Conservation (phyloP, 2,329 filamentous ascomycete genomes). For the Fusarium miscanthi region DNA sequence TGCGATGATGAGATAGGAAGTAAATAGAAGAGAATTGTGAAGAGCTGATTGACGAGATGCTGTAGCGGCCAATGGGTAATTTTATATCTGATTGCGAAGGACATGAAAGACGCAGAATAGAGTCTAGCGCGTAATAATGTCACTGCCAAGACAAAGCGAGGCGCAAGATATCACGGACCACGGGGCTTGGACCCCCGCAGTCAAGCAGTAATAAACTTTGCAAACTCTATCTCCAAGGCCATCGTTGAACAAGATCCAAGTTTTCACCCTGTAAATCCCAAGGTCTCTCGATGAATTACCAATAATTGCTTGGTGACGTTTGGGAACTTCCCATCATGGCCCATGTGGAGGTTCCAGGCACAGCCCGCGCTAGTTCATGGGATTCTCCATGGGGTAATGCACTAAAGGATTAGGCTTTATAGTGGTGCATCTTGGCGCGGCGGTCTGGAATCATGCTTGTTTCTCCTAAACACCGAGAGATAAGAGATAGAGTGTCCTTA, state of each 20-base stretch:
- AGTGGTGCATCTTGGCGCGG: background rate
- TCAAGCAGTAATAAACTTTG: background rate
- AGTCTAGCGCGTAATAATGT: constrained; percentile 7
- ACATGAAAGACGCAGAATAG: background rate
- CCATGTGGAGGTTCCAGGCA: background rate
- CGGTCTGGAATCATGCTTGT: background rate
- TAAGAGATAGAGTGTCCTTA: background rate
- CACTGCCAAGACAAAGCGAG: constrained; percentile 18
- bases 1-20: accelerated
- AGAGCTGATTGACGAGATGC: background rate
- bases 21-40: background rate
- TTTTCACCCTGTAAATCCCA: no score
- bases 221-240: background rate
- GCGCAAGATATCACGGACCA: no score
- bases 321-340: background rate
- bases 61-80: background rate
- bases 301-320: background rate
- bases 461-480: background rate
- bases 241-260: background rate
- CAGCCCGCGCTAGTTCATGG: background rate
- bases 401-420: background rate
- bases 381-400: background rate
- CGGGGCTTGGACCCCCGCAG: no score
- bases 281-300: background rate
- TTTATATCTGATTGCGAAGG: constrained; percentile 1